Percentiles rank a stretch among this genome's conserved stretches.
These are phyloP conservation scores for Saksenaea oblongispora DNA, from an alignment of 371 early-diverging fungal species.

Conservation along the genomic window DNA sequence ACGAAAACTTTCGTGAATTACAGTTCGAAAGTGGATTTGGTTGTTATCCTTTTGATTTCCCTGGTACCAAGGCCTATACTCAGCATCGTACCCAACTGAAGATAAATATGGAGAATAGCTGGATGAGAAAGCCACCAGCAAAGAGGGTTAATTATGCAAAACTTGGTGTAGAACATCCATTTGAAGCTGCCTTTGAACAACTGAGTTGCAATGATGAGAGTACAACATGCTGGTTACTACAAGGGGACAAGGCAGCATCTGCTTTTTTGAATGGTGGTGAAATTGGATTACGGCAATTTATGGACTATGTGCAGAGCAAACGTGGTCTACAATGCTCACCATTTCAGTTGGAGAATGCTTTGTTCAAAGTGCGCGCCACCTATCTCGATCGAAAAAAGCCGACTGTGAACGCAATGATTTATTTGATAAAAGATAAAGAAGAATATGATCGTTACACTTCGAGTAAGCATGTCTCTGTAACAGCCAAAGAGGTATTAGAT, in stretches of 20 bases:
- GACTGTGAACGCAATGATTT: constrained; percentile 52
- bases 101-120: constrained; percentile 36
- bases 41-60: constrained; percentile 63
- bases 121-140: constrained; percentile 64
- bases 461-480: too few relatives aligned
- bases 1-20: constrained; percentile 53
- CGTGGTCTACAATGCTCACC: neutral
- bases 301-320: neutral
- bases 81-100: constrained; percentile 14
- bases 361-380: constrained; percentile 53
- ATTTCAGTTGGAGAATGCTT: constrained; percentile 19
- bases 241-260: neutral
- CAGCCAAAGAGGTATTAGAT: neutral
- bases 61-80: constrained; percentile 60
- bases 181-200: constrained; percentile 56
- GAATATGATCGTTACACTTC: constrained; percentile 19
- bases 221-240: neutral
- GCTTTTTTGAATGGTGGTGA: neutral
- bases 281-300: neutral
- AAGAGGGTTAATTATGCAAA: constrained; percentile 75
- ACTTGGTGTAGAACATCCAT: constrained; percentile 62
- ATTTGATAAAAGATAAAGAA: constrained; percentile 31
- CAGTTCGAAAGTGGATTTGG: constrained; percentile 61
- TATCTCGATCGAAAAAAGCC: constrained; percentile 54
- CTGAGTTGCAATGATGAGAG: neutral